Evolutionary conservation across 2,329 filamentous ascomycete genomes (phyloP).

Genomic region (Grosmannia huntii): DNA sequence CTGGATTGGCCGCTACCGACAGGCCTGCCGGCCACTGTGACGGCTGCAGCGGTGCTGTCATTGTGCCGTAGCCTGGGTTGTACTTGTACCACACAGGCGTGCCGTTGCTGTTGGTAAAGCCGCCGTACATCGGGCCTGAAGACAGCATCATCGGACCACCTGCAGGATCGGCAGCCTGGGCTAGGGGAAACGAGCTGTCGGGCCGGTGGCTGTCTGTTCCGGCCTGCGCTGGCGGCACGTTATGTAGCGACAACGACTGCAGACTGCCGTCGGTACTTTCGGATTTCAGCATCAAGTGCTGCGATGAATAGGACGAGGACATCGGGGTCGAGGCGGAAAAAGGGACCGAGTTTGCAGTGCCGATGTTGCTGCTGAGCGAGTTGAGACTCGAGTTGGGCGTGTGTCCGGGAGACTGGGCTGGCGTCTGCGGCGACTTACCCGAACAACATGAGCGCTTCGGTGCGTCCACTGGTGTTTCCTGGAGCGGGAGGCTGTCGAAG

Average conservation of each 20-base stretch:
- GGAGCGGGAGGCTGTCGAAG: not conserved
- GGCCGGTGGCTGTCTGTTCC: not conserved
- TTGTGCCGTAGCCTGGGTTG: slow-evolving; percentile 11
- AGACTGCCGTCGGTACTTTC: slow-evolving; percentile 1
- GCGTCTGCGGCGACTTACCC: not conserved
- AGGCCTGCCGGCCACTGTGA: slow-evolving; percentile 12
- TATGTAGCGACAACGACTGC: not conserved
- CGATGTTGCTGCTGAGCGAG: slow-evolving; percentile 7
- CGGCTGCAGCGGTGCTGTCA: slow-evolving; percentile 11
- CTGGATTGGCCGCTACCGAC: not conserved
- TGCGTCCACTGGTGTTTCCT: not conserved
- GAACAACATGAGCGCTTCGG: slow-evolving; percentile 7
- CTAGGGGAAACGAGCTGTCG: not conserved
- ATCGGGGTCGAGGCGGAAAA: slow-evolving; percentile 6
- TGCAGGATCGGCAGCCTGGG: not conserved
- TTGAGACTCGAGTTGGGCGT: slow-evolving; percentile 11
- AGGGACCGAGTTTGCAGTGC: not conserved
- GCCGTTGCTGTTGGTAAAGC: not conserved
- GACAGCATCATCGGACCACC: not conserved
- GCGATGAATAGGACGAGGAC: slow-evolving; percentile 4
- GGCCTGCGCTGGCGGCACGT: not conserved
- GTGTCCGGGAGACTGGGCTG: slow-evolving; percentile 3
- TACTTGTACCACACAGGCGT: slow-evolving; percentile 10
- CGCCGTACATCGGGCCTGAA: not conserved
- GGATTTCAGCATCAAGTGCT: slow-evolving; percentile 2